Evolutionary conservation across 1,139 yeast species (phyloP), one percentile per base, ranked within the genome.

Genomic region (Kurtzmaniella quercitrusa): DNA sequence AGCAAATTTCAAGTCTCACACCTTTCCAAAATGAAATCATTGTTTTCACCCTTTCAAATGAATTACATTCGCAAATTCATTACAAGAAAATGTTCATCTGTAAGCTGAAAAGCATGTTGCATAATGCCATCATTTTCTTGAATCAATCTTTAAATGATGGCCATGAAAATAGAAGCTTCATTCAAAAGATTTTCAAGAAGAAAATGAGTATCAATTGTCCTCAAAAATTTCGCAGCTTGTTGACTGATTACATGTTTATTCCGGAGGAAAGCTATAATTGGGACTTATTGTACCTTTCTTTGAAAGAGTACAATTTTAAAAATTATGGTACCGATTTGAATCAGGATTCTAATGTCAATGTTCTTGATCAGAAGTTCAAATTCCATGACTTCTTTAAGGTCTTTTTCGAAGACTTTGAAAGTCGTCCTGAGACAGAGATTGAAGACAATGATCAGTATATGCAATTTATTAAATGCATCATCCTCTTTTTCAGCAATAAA

Each of bases 41-140:
- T 19, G 58, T 68, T 44, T 44, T 69, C 44, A 63, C 77, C 34
- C 51, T 72, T 46, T 52, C 65, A 41, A 75, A 75, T 52, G 81
- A 75, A 51, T 58, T 73, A 46, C 74, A 71, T 48, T 56, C 64
- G 46, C 57, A 59, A 38, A 60, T 59, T 40, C 57, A 57, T 42
- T 62, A 60, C 41, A 65, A 65, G 37, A 56, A 57, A 39, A 53
- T 68, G 42, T 50, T 59, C 38, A 63, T 69, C 11, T 70, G 62
- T 50, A 66, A 67, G 34, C 66, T 65, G 52, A 68, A 66, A 43
- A 71, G 70, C 48, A 61, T 65, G 31, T 58, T 75, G 33, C 81
- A 75, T 49, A 75, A 75, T 50, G 67, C 79, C 1, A 67, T 75
- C 33, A 74, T 75, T 25, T 57, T 74, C 38, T 65, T 74, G 25